These are phyloP conservation scores for Emmonsia crescens DNA, from an alignment of 2,329 filamentous ascomycete genomes.

Conservation along the genomic window DNA sequence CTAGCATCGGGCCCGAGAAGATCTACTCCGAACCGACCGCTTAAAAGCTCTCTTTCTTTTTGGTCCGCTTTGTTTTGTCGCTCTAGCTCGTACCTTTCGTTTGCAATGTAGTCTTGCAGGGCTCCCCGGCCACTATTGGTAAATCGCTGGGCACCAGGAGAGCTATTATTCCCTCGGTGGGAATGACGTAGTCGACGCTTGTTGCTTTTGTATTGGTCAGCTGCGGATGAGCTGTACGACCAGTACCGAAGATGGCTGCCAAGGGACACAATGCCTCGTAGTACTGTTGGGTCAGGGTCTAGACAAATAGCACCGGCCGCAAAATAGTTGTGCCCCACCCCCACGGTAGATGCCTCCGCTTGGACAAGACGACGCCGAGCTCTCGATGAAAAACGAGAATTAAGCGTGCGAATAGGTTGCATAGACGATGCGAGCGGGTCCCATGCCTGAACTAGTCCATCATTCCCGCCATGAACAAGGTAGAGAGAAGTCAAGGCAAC, in stretches of 20 bases:
- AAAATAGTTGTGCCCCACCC: constrained; percentile 63
- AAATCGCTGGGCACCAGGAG: constrained; percentile 44
- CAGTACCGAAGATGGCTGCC: constrained; percentile 85
- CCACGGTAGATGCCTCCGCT: constrained; percentile 55
- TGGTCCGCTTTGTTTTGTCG: constrained; percentile 56
- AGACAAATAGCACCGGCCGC: constrained; percentile 75
- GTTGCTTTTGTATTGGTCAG: constrained; percentile 60
- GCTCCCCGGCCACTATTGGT: constrained; percentile 55
- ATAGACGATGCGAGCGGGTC: constrained; percentile 76
- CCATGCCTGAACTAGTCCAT: constrained; percentile 93
- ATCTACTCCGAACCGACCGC: constrained; percentile 73
- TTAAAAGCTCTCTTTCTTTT: constrained; percentile 60
- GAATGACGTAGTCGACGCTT: constrained; percentile 70
- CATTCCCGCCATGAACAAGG: constrained; percentile 83
- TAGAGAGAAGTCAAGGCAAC: constrained; percentile 77
- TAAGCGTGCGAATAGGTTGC: constrained; percentile 73
- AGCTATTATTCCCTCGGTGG: constrained; percentile 50
- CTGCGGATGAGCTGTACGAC: constrained; percentile 76
- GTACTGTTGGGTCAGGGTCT: constrained; percentile 73
- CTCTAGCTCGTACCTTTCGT: constrained; percentile 72
- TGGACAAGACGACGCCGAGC: constrained; percentile 65
- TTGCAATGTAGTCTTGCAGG: constrained; percentile 70
- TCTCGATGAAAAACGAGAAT: constrained; percentile 70
- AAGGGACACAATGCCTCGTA: constrained; percentile 78
- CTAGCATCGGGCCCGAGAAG: constrained; percentile 47